phyloP scores from a whole-genome alignment of 495 filamentous ascomycete genomes.

The Aspergillus steynii region DNA sequence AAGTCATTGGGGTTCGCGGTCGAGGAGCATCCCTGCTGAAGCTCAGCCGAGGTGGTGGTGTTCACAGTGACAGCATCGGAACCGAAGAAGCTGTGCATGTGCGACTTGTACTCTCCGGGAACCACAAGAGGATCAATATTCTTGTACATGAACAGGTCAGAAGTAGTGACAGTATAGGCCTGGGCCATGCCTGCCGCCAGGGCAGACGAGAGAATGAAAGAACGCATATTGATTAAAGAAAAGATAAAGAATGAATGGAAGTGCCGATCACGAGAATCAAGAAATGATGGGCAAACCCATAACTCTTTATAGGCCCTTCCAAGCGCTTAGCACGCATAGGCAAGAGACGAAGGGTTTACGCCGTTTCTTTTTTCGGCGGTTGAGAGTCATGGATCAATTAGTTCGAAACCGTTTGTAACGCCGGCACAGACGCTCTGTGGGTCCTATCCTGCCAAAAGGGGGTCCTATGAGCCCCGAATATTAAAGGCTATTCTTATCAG shows the following conservation, averaged over 20 bases:
- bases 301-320: no score
- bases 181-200: slow-evolving; percentile 18
- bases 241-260: background rate
- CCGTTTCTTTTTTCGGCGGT: no score
- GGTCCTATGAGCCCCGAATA: no score
- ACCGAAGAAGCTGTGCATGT: slow-evolving; percentile 30
- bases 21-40: slow-evolving; percentile 20
- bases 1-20: slow-evolving; percentile 25
- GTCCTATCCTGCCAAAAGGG: no score
- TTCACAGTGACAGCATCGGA: slow-evolving; percentile 22
- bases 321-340: no score
- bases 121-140: slow-evolving; percentile 25
- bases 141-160: slow-evolving; percentile 23
- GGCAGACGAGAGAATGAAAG: slow-evolving; percentile 17
- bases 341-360: no score
- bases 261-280: background rate
- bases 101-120: slow-evolving; percentile 23
- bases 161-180: slow-evolving; percentile 24
- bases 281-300: no score
- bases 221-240: slow-evolving; percentile 9
- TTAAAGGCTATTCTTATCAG: no score
- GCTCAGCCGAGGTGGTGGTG: slow-evolving; percentile 22
- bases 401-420: no score
- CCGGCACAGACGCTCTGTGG: no score
- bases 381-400: no score